Percentiles rank a stretch among this genome's conserved stretches.
Conservation (phyloP, 495 filamentous ascomycete species). For the Aspergillus hancockii region DNA sequence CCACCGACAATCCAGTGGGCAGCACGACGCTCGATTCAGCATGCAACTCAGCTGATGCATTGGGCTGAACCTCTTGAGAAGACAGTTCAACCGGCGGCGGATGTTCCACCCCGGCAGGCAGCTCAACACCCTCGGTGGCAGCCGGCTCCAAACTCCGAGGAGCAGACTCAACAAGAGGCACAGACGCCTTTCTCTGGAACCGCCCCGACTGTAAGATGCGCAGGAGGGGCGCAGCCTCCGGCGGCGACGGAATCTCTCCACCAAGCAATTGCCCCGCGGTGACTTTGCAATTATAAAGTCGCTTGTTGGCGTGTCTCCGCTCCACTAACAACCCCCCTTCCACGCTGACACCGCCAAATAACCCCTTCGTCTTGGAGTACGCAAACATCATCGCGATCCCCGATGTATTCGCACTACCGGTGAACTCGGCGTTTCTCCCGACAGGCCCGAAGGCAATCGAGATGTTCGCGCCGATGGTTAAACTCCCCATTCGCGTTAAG, state of each 20-base stretch:
- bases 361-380: slow-evolving; percentile 90
- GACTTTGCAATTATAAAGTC: slow-evolving; percentile 77
- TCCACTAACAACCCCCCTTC: slow-evolving; percentile 88
- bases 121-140: neutral
- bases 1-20: neutral
- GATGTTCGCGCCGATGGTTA: slow-evolving; percentile 89
- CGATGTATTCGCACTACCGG: slow-evolving; percentile 76
- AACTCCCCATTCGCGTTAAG: slow-evolving; percentile 79
- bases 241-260: slow-evolving; percentile 74
- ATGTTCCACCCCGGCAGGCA: neutral
- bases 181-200: slow-evolving; percentile 14
- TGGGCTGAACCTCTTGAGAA: neutral
- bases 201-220: slow-evolving; percentile 12
- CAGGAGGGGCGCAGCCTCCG: slow-evolving; percentile 75
- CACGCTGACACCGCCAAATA: slow-evolving; percentile 87
- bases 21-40: neutral
- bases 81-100: neutral
- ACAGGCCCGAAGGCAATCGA: slow-evolving; percentile 89
- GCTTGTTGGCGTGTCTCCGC: slow-evolving; percentile 85
- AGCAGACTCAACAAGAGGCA: neutral
- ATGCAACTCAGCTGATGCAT: neutral
- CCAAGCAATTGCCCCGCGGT: slow-evolving; percentile 76
- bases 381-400: slow-evolving; percentile 84
- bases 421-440: slow-evolving; percentile 87
- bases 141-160: neutral